These are phyloP conservation scores for Oenanthe javanica DNA, from an alignment of 140 eudicot genomes.

Conservation along the genomic window DNA sequence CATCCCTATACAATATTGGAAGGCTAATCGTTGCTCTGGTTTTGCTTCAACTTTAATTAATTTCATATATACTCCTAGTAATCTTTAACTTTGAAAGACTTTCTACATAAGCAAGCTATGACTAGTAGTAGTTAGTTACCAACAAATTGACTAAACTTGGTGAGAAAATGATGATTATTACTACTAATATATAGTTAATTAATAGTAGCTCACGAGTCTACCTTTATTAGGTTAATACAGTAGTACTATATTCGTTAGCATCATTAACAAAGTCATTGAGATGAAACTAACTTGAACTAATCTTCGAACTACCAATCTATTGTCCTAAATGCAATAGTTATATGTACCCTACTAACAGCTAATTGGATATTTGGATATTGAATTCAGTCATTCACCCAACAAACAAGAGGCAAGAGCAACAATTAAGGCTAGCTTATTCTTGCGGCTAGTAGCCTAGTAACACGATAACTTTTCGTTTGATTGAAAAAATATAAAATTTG, in stretches of 20 bases:
- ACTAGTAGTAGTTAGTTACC: background rate
- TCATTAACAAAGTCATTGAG: background rate
- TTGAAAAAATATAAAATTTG: too few relatives aligned
- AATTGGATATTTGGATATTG: too few relatives aligned
- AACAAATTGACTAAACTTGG: background rate
- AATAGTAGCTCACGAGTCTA: background rate
- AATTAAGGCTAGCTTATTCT: too few relatives aligned
- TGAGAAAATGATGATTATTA: background rate
- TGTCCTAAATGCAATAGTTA: background rate
- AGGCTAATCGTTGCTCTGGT: background rate
- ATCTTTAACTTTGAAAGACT: background rate
- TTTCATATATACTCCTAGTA: background rate
- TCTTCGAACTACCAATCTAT: background rate
- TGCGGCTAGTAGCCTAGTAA: too few relatives aligned
- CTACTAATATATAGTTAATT: background rate
- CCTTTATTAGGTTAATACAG: background rate
- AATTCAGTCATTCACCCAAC: too few relatives aligned
- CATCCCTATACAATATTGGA: background rate
- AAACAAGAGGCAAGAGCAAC: too few relatives aligned
- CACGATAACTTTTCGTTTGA: too few relatives aligned
- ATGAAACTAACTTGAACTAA: conserved; percentile 1
- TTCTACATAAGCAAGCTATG: conserved; percentile 1
- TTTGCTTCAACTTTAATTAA: conserved; percentile 4
- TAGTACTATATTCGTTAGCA: background rate
- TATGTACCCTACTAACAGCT: background rate